Conservation (phyloP, 208 protist species). For the Porcisia deanei region DNA sequence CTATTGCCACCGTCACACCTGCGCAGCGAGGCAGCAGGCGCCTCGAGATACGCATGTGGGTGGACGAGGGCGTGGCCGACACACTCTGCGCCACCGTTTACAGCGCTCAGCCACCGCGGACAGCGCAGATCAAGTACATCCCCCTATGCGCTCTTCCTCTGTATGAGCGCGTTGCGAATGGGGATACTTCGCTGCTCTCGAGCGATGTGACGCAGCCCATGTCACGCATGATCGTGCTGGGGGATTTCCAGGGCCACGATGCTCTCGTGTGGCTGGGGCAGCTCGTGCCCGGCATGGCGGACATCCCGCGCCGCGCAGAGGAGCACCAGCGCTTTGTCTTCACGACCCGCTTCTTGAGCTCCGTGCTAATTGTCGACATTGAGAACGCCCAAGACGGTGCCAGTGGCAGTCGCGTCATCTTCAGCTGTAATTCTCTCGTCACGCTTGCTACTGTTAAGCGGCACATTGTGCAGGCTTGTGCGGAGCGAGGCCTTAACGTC, state of each 20-base stretch:
- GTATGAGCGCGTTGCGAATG: conserved; percentile 55
- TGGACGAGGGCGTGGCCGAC: conserved; percentile 53
- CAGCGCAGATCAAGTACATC: conserved; percentile 69
- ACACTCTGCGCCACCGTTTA: conserved; percentile 48
- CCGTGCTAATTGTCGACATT: conserved; percentile 45
- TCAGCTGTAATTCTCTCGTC: conserved; percentile 57
- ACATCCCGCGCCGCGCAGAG: conserved; percentile 40
- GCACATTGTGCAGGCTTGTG: conserved; percentile 27
- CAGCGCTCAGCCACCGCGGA: conserved; percentile 54
- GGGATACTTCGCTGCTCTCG: conserved; percentile 27
- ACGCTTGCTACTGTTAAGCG: conserved; percentile 47
- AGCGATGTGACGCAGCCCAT: conserved; percentile 31
- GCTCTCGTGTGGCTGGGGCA: conserved; percentile 64
- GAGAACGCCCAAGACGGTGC: conserved; percentile 17
- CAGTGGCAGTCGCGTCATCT: conserved; percentile 29
- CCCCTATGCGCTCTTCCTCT: conserved; percentile 63
- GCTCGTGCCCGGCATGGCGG: conserved; percentile 58
- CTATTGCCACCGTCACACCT: conserved; percentile 28
- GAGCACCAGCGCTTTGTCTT: conserved; percentile 43
- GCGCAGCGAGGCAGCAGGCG: conserved; percentile 34
- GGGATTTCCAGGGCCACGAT: conserved; percentile 46
- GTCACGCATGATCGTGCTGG: conserved; percentile 54
- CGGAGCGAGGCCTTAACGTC: conserved; percentile 29
- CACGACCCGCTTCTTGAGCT: conserved; percentile 53
- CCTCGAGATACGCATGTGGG: conserved; percentile 57